Base-by-base conservation (phyloP, 2,329 filamentous ascomycete species). In the Pezicula carpinea region DNA sequence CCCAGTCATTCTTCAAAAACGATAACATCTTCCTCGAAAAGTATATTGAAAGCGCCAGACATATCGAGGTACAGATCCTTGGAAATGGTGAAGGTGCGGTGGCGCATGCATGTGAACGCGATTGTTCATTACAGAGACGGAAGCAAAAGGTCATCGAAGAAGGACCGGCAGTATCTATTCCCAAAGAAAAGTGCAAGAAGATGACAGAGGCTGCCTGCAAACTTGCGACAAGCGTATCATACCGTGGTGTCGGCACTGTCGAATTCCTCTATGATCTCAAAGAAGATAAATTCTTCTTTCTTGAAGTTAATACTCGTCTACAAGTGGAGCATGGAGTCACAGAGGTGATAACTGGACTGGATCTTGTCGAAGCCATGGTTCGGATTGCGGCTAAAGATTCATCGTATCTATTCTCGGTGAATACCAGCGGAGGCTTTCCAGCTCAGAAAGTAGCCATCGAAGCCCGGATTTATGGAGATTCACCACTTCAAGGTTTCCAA, bases 381-480 rank as follows among this genome's bases (percentile, higher is more conserved):
- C 46, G 46, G 8, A 45, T 57, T 33, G 55, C 60, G 8, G 46
- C 83, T 59, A 83, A 82, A 13, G 75, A 76, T 8, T 29, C 41
- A n/a, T 32, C 47, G 11, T n/a, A 44, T 21, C 32, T 50, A 26
- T 23, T 23, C 21, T 45, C 45, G n/a, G 11, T 43, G 38, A 13
- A 41, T 48, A 4, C 15, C 34, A 42, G 52, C 2, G 22, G 39
- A 38, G 85, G 86, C 54, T 33, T 29, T 17, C 6, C 17, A 33
- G 15, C 17, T n/a, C 73, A 72, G 46, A 82, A 83, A 0, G 78
- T 82, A 60, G 82, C 82, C 0, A 84, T 87, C 46, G 84, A 88
- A 62, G 83, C 82, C 17, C 71, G 84, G 45, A 85, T 88, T 49
- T 87, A 87, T 61, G 84, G 83, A 2, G 84, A 88, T 58, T 85